Base-by-base conservation (phyloP, 176 grass and related monocot species). In the Aegilops speltoides region DNA sequence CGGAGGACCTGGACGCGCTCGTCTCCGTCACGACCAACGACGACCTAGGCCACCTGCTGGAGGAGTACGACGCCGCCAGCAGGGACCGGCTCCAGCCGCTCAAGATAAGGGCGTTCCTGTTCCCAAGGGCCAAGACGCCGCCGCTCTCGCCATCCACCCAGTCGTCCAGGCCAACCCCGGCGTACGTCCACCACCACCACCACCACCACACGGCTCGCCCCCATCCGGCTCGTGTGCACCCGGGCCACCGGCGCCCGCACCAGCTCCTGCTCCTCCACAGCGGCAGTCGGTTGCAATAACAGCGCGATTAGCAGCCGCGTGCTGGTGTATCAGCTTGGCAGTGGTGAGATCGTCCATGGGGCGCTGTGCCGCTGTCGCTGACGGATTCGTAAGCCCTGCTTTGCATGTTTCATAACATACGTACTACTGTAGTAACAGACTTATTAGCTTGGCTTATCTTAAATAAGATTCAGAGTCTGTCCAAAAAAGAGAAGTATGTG, bases 1-100 rank as follows among this genome's bases (percentile, higher is more conserved):
- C 89, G 8, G 92, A 95, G 89, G 95, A 97, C 74, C 87, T 97
- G 28, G 95, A 97, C 64, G 93, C 91, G 7, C 93, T 97, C 11
- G 83, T 97, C 83, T 95, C 95, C 3, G 89, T 97, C 7, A 95
- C 90, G 4, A 84, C 87, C 43, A 85, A 95, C 50, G 92, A 93
- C 65, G 95, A 97, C 38, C 79, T 97, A 16, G 71, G 82, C 45
- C 90, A 91, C 84, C 81, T 97, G 2, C 28, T 95, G 24, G 70
- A 87, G 37, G 95, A 91, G 79, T 97, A 97, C 75, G 85, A 95
- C 23, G 52, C 75, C 0, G 91, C 89, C 16, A 83, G 79, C 64
- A 77, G 83, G 6, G 90, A 89, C 29, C 78, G 82, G 1, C 59
- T 83, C 34, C 83, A 75, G 24, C 85, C 41, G 20, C 75, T 88